Conservation (phyloP, 106 monocot species). For the Dioscorea zingiberensis region DNA sequence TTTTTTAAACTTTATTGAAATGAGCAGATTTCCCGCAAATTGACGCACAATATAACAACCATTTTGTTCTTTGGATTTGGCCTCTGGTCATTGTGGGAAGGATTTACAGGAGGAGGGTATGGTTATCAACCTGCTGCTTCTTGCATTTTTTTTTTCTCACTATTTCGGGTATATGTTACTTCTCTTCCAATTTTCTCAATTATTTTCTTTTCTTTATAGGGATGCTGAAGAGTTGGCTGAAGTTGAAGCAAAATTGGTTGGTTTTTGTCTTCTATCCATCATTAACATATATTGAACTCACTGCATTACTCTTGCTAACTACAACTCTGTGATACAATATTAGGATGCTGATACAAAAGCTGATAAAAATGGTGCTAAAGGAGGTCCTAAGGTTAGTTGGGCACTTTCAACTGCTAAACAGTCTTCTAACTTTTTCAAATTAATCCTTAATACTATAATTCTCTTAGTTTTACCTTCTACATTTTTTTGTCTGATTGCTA, state of each 20-base stretch:
- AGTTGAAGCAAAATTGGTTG: constrained; percentile 92
- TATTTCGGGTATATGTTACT: too few species aligned
- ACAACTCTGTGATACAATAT: constrained; percentile 13
- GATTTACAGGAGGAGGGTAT: constrained; percentile 75
- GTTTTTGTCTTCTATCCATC: constrained; percentile 8
- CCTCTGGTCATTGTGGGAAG: constrained; percentile 95
- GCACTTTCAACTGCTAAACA: too few species aligned
- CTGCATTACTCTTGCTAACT: too few species aligned
- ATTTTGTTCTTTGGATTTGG: constrained; percentile 87
- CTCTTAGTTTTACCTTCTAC: too few species aligned
- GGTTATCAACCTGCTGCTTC: not conserved
- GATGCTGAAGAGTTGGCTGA: constrained; percentile 88
- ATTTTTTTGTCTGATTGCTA: too few species aligned
- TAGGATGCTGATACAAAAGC: constrained; percentile 74
- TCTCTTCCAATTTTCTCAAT: constrained; percentile 3
- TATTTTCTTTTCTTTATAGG: constrained; percentile 20
- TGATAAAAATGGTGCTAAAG: constrained; percentile 38
- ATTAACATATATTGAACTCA: not conserved
- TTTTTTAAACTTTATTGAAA: not conserved
- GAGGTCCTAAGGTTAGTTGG: constrained; percentile 46
- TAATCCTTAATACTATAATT: too few species aligned
- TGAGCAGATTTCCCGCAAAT: constrained; percentile 81
- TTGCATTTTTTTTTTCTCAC: too few species aligned
- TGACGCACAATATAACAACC: constrained; percentile 87
- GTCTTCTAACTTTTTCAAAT: too few species aligned